Conservation (phyloP, 108 stramenopile genomes). For the Stephanodiscus minutulus region DNA sequence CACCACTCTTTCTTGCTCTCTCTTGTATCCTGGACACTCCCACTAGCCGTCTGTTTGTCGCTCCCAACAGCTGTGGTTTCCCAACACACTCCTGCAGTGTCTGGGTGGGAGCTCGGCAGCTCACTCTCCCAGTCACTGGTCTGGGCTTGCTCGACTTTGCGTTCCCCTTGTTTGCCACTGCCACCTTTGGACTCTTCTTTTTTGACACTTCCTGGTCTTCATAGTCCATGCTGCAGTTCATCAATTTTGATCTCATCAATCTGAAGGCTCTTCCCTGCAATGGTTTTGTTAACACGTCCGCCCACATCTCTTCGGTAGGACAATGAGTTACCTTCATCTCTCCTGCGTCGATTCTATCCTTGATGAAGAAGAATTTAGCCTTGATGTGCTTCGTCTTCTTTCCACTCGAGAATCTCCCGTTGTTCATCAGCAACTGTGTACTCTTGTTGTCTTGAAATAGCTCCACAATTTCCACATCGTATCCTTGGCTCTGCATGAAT, state of each 20-base stretch:
- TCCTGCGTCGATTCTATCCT: conserved; percentile 25
- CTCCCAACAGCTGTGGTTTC: background rate
- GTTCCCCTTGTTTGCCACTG: too few relatives aligned
- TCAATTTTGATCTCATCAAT: background rate
- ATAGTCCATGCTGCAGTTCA: too few relatives aligned
- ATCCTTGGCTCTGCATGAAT: conserved; percentile 55
- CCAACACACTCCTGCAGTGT: too few relatives aligned
- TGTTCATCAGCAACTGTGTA: background rate
- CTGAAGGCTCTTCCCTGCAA: conserved; percentile 20
- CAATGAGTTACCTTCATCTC: conserved; percentile 34
- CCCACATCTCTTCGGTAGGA: conserved; percentile 49
- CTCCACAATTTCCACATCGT: conserved; percentile 19
- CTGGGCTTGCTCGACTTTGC: background rate
- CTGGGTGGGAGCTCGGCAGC: too few relatives aligned
- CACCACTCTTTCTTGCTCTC: too few relatives aligned
- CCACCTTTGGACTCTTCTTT: background rate
- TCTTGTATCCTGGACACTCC: background rate
- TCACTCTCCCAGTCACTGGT: background rate
- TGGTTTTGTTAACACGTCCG: conserved; percentile 51
- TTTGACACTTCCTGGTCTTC: background rate
- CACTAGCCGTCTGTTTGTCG: background rate
- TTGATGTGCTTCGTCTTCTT: conserved; percentile 30
- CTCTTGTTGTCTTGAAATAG: conserved; percentile 22
- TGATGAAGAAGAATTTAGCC: conserved; percentile 54
- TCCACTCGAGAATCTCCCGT: background rate